Conservation (phyloP, 2,329 filamentous ascomycete genomes). For the Furcasterigmium furcatum region DNA sequence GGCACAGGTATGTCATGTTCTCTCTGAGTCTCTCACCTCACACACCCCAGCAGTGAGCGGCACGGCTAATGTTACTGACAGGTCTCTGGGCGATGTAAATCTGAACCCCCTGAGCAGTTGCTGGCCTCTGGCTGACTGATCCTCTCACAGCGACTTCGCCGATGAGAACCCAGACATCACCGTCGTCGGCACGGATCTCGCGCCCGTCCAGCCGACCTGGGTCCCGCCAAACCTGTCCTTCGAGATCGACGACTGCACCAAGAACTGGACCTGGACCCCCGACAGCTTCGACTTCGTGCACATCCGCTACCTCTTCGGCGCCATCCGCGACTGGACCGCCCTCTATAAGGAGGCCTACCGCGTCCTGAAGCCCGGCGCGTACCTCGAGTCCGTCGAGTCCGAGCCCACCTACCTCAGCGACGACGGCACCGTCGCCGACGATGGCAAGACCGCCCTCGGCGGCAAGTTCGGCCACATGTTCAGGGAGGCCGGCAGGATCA, state of each 20-base stretch:
- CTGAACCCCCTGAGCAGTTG: too few species aligned
- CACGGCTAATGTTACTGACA: not conserved
- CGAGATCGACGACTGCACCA: slow-evolving; percentile 46
- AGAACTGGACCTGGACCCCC: slow-evolving; percentile 42
- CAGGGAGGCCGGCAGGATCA: slow-evolving; percentile 5
- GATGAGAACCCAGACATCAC: slow-evolving; percentile 7
- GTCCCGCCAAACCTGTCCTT: slow-evolving; percentile 18
- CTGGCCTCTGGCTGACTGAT: not conserved
- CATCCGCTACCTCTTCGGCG: slow-evolving; percentile 53
- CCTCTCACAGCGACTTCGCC: slow-evolving; percentile 5
- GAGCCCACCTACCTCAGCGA: slow-evolving; percentile 3
- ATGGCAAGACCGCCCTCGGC: slow-evolving; percentile 11
- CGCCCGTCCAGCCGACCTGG: slow-evolving; percentile 9
- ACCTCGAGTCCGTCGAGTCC: slow-evolving; percentile 9
- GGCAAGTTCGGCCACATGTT: slow-evolving; percentile 10
- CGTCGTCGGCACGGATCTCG: slow-evolving; percentile 5
- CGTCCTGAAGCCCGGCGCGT: slow-evolving; percentile 11
- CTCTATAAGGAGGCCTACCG: slow-evolving; percentile 34
- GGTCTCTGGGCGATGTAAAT: slow-evolving; percentile 2
- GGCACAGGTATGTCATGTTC: slow-evolving; percentile 7
- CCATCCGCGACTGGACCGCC: slow-evolving; percentile 50
- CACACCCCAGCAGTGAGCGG: not conserved
- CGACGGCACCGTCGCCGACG: slow-evolving; percentile 8
- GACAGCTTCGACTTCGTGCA: slow-evolving; percentile 60
- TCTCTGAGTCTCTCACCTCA: not conserved